Evolutionary conservation across 2,329 filamentous ascomycete genomes (phyloP).

Genomic region (Stagonosporopsis vannaccii): DNA sequence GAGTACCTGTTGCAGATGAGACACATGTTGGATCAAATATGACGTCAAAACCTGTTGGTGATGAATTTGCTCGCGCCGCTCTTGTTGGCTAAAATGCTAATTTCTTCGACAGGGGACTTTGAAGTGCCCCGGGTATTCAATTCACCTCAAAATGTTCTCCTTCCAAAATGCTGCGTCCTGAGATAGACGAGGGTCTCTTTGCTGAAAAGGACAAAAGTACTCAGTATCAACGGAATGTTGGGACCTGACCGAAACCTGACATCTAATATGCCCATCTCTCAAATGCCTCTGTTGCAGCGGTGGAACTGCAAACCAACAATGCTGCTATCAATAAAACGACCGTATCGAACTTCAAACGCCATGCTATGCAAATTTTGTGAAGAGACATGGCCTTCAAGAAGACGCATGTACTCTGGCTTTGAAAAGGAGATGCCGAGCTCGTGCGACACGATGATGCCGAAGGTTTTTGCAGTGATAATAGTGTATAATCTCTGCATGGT

Average conservation of each 20-base stretch:
- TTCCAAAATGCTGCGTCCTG: constrained; percentile 2
- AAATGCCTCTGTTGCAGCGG: background rate
- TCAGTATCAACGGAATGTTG: background rate
- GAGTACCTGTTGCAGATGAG: background rate
- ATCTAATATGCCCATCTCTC: background rate
- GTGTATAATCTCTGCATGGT: background rate
- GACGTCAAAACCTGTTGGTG: background rate
- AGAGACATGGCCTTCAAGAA: background rate
- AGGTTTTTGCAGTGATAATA: background rate
- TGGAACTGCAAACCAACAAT: background rate
- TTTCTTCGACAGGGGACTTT: background rate
- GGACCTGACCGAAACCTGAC: background rate
- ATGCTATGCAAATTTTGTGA: constrained; percentile 12
- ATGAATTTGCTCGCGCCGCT: background rate
- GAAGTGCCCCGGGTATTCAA: background rate
- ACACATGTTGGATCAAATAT: background rate
- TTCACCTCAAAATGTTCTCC: background rate
- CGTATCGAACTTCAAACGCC: constrained; percentile 5
- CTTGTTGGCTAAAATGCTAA: background rate
- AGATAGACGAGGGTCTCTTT: background rate
- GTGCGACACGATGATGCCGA: background rate
- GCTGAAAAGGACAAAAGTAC: background rate
- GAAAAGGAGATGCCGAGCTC: background rate
- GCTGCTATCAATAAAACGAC: background rate
- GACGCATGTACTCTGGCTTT: background rate